Percentiles rank a stretch among this genome's conserved stretches.
These are phyloP conservation scores for Colletotrichum gigasporum DNA, from an alignment of 2,329 filamentous ascomycete species.

Conservation along the genomic window DNA sequence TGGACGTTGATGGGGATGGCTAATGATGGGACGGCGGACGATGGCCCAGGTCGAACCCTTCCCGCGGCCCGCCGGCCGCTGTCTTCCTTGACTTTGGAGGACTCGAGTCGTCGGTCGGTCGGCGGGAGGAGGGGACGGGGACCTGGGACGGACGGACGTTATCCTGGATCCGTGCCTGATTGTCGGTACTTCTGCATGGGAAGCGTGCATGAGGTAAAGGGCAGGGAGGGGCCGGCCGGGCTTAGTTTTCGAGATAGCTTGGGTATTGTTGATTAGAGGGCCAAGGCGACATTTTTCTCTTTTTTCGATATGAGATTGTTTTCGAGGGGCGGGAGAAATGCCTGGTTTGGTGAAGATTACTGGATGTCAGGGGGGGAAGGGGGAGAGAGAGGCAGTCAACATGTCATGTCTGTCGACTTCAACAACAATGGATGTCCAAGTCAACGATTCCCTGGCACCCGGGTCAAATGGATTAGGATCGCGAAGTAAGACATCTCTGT, in stretches of 20 bases:
- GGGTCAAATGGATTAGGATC: background rate
- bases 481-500: background rate
- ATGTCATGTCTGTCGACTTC: background rate
- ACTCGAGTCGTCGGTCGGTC: background rate
- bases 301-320: background rate
- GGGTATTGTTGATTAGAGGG: background rate
- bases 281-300: background rate
- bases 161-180: constrained; percentile 27
- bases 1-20: background rate
- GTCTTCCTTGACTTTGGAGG: background rate
- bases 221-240: background rate
- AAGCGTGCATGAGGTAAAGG: constrained; percentile 10
- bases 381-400: too few relatives aligned
- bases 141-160: constrained; percentile 22
- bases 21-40: background rate
- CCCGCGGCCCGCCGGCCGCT: background rate
- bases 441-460: too few relatives aligned
- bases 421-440: too few relatives aligned
- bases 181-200: constrained; percentile 23
- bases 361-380: background rate
- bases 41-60: background rate
- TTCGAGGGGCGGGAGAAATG: background rate
- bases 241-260: background rate
- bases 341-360: background rate
- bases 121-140: background rate